phyloP scores from a whole-genome alignment of 169 alveolate species.

The Eimeria maxima region DNA sequence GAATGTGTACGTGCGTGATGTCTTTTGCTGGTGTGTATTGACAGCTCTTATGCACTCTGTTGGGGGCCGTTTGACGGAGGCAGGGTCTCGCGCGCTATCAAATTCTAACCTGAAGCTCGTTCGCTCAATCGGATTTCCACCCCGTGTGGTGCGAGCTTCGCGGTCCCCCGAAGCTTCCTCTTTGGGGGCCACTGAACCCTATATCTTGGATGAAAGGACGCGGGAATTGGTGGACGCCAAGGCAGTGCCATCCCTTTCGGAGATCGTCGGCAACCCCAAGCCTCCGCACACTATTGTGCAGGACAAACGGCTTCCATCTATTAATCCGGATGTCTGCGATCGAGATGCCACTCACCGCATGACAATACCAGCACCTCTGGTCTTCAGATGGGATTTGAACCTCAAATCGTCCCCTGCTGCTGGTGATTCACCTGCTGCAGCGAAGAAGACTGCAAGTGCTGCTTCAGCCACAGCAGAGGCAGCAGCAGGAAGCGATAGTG shows the following conservation, averaged over 20 bases:
- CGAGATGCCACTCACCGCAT: conserved; percentile 16
- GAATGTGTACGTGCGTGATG: background rate
- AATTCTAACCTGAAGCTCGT: background rate
- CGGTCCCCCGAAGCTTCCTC: background rate
- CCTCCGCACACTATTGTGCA: background rate
- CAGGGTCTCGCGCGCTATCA: conserved; percentile 11
- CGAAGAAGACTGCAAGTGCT: background rate
- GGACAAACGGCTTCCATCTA: background rate
- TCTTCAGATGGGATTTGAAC: conserved; percentile 46
- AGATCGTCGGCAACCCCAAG: background rate
- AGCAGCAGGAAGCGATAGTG: background rate
- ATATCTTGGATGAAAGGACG: background rate
- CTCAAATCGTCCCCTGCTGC: background rate
- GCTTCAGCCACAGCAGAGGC: background rate
- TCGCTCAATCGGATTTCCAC: background rate
- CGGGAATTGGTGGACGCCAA: background rate
- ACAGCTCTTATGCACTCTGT: conserved; percentile 41
- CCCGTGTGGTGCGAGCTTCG: conserved; percentile 8
- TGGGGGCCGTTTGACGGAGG: conserved; percentile 26
- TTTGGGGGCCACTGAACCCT: background rate
- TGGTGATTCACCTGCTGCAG: background rate
- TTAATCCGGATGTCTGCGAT: conserved; percentile 45
- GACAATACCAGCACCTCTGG: background rate
- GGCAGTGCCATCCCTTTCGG: background rate
- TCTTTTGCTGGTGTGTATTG: background rate